Base-by-base conservation (phyloP, 2,329 filamentous ascomycete genomes). In the Xylogone sp. region DNA sequence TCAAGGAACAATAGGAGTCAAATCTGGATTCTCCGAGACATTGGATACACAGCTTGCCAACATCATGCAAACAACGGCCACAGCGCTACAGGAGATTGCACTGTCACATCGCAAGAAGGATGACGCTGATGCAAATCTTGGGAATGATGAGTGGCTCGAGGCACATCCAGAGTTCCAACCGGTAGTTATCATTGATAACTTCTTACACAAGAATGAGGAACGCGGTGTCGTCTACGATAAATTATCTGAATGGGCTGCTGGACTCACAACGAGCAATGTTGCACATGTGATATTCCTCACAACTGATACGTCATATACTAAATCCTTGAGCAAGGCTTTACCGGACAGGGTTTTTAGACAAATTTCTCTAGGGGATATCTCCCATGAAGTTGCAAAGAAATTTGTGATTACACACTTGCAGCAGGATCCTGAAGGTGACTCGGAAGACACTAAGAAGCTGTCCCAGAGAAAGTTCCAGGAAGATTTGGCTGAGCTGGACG, bases 271-370 rank as follows among this genome's bases (percentile, higher is more conserved):
- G 44, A 86, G 87, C 48, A 96, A 97, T 58, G 79, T 96, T 43
- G 93, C 93, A 0, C 94, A 97, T 68, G 91, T 97, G 51, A 86
- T 99, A 52, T 96, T 97, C 75, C 75, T 99, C 34, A 97, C 93
- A 0, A 90, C 87, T 52, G 93, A 97, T 57, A 82, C 90, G 1
- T 89, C 90, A 0, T 96, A 90, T 69, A 87, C 88, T 46, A 97
- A 97, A 68, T 86, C 89, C 0, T 75, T 97, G 2, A 85, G 88
- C 53, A 94, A 90, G 65, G 88, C 90, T 1, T 77, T 99, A 19
- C 94, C 94, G 0, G 93, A 97, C 63, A 83, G 94, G 21, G 87
- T 97, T 12, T 96, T 97, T 75, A 84, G 89, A 50, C 87, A 90
- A 47, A 85, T 97, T 31, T 83, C 89, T 0, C 75, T 99, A 1